Percentiles rank a stretch among this genome's conserved stretches.
Conservation (phyloP, 495 filamentous ascomycete genomes). For the Penicillium bovifimosum region DNA sequence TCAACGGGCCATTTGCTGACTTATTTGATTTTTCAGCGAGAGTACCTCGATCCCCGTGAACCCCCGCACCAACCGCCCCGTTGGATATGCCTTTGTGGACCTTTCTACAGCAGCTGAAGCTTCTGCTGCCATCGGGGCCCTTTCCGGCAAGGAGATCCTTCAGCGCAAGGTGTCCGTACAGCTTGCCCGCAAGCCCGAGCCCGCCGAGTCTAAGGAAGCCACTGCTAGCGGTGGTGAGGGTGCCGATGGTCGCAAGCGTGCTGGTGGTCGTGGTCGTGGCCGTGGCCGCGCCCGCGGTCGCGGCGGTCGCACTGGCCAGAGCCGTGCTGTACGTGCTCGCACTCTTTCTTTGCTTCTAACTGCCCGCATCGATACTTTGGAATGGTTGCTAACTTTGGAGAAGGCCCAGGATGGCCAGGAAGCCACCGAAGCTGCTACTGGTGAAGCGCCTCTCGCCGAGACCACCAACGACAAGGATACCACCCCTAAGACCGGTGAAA, state of each 20-base stretch:
- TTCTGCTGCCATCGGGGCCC: constrained; percentile 84
- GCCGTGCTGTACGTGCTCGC: constrained; percentile 58
- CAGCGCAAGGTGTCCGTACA: constrained; percentile 99
- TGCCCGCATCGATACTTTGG: not conserved
- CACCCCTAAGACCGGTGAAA: constrained; percentile 43
- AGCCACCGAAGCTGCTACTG: constrained; percentile 45
- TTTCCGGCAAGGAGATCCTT: constrained; percentile 94
- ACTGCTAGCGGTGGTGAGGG: constrained; percentile 60
- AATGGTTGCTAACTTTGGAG: constrained; percentile 4
- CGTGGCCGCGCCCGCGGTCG: constrained; percentile 72
- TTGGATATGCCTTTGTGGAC: constrained; percentile 98
- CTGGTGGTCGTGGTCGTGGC: constrained; percentile 68
- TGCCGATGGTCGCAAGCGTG: constrained; percentile 72
- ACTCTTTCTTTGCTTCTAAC: not conserved
- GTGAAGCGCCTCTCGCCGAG: constrained; percentile 53
- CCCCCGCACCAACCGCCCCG: constrained; percentile 93
- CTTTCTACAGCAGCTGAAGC: constrained; percentile 90
- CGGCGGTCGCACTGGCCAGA: constrained; percentile 57
- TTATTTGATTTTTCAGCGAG: constrained; percentile 56
- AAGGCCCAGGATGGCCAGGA: constrained; percentile 29
- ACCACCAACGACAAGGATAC: constrained; percentile 56
- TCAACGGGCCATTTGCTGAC: not conserved
- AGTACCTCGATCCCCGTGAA: constrained; percentile 98
- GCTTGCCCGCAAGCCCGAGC: constrained; percentile 94
- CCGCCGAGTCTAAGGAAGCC: constrained; percentile 72